Base-by-base conservation (phyloP, 73 alveolate species). In the Blepharisma stoltei region DNA sequence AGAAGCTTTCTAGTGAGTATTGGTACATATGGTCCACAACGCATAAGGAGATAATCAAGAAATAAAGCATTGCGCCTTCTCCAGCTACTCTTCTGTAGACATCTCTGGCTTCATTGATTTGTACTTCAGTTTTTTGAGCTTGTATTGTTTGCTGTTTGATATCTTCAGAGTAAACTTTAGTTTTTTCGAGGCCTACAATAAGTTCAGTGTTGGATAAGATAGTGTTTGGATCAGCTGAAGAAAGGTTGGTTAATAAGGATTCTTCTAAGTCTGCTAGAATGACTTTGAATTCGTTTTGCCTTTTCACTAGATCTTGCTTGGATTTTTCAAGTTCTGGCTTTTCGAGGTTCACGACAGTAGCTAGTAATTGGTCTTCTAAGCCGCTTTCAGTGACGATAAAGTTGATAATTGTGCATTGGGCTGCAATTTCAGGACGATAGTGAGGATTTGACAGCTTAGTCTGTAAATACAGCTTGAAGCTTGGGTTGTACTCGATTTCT, bases 361-460 rank as follows among this genome's bases (percentile, higher is more conserved):
- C 99, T 75, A 96, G 81, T 67, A 97, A 89, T 88, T 97, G 98
- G 76, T 97, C 99, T 93, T 97, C 99, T 78, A 97, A 94, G 78
- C 99, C 99, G 54, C 94, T 89, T 86, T 97, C 99, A 21, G 99
- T 97, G 89, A 97, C 99, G 86, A 95, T 97, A 89, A 97, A 97
- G 97, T 97, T 97, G 83, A 97, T 97, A 80, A 97, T 90, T 32
- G 99, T 97, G 84, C 99, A 97, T 87, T 97, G 95, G 23, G 99
- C 99, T n/a, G 99, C 99, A 54, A 95, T 95, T 91, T 98, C 99
- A 23, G 99, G 99, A 80, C 98, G 89, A 89, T 95, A 98, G 90
- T 98, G 99, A 21, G 99, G 99, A 70, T 98, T 98, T 81, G 94
- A 87, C 79, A 98, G 95, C 83, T 97, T 97, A 41, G 99, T 95